Evolutionary conservation across 2,329 filamentous ascomycete species (phyloP).

Genomic region (Cladophialophora yegresii): DNA sequence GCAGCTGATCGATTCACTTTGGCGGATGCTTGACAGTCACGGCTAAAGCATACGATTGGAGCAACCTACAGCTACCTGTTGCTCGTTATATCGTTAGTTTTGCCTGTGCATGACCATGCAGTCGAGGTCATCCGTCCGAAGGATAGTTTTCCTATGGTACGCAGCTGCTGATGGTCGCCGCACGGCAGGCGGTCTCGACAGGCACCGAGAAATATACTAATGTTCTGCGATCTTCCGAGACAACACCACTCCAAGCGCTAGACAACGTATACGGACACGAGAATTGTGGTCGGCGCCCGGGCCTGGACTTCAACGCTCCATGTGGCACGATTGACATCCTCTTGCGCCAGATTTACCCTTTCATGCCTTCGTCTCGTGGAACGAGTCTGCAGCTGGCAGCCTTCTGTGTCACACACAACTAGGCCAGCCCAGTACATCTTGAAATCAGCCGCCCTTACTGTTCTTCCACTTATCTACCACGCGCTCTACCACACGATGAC

Average conservation of each 20-base stretch:
- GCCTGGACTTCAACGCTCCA: background rate
- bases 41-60: background rate
- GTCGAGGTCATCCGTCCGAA: background rate
- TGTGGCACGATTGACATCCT: background rate
- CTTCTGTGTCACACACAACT: background rate
- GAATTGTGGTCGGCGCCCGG: background rate
- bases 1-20: background rate
- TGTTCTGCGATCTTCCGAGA: background rate
- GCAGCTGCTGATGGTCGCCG: background rate
- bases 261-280: background rate
- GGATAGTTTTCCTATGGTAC: background rate
- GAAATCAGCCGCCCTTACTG: background rate
- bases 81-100: background rate
- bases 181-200: too few relatives aligned
- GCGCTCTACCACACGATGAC: background rate
- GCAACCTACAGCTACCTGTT: background rate
- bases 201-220: background rate
- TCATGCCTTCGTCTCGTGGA: background rate
- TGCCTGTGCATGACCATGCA: background rate
- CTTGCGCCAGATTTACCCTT: background rate
- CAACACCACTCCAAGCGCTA: background rate
- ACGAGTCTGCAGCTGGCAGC: background rate
- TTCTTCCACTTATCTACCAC: background rate
- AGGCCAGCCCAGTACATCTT: background rate
- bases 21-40: background rate